Conservation (phyloP, 2,329 filamentous ascomycete species). For the Trichoderma sp. region DNA sequence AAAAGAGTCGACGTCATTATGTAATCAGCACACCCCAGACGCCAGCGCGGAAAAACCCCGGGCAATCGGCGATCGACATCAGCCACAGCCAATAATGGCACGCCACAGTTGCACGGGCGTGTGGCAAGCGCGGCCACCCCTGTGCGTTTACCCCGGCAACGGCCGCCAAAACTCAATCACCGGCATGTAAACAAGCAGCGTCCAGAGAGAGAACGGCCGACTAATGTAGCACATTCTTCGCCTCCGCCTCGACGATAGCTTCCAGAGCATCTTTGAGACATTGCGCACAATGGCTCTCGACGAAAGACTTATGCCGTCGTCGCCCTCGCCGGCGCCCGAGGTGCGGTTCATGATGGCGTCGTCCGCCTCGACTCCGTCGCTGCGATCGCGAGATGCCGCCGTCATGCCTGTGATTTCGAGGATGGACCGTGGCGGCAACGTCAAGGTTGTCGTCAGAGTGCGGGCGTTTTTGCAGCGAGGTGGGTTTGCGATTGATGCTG, state of each 20-base stretch:
- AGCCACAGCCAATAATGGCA: not conserved
- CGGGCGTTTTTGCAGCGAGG: slow-evolving; percentile 76
- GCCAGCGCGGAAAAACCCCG: not conserved
- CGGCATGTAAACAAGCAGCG: slow-evolving; percentile 11
- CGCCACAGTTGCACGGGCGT: slow-evolving; percentile 1
- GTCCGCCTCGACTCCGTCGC: slow-evolving; percentile 73
- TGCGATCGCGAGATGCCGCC: slow-evolving; percentile 68
- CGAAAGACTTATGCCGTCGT: slow-evolving; percentile 45
- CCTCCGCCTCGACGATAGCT: slow-evolving; percentile 39
- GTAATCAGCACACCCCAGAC: not conserved
- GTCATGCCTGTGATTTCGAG: slow-evolving; percentile 54
- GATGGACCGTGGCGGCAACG: slow-evolving; percentile 68
- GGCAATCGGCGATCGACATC: not conserved
- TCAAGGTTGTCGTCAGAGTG: slow-evolving; percentile 77
- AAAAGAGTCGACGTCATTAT: not conserved
- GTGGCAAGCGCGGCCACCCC: not conserved
- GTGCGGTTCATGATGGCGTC: slow-evolving; percentile 51
- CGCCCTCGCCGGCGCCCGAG: slow-evolving; percentile 34
- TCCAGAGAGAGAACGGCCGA: slow-evolving; percentile 1
- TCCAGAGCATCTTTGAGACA: slow-evolving; percentile 40
- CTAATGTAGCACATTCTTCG: slow-evolving; percentile 41
- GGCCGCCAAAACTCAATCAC: not conserved
- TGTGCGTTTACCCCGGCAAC: slow-evolving; percentile 16
- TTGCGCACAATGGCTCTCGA: slow-evolving; percentile 43
- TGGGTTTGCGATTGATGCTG: slow-evolving; percentile 35